Percentiles rank a stretch among this genome's conserved stretches.
Evolutionary conservation across 2,329 filamentous ascomycete genomes (phyloP).

Genomic region (Ceratocystis variospora): DNA sequence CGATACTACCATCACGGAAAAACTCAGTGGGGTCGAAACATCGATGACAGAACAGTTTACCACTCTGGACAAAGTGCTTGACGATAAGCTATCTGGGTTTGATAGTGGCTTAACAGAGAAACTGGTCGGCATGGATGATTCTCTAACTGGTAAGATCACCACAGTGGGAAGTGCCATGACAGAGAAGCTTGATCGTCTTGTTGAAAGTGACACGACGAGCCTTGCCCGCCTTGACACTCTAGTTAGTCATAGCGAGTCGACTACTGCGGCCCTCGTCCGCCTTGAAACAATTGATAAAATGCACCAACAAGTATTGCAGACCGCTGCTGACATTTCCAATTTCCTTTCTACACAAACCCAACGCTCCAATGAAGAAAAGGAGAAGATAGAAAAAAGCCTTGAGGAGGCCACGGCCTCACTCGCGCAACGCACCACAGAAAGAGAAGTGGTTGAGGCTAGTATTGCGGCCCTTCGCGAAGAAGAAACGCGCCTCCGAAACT

Average conservation of each 20-base stretch:
- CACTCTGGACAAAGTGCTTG: conserved; percentile 14
- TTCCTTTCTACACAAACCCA: conserved; percentile 68
- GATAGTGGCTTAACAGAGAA: conserved; percentile 14
- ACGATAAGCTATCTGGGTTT: conserved; percentile 12
- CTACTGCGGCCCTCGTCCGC: conserved; percentile 57
- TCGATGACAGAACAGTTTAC: conserved; percentile 16
- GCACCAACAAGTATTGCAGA: conserved; percentile 71
- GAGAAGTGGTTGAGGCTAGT: conserved; percentile 46
- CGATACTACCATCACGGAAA: conserved; percentile 8
- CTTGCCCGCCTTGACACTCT: conserved; percentile 25
- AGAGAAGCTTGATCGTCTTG: conserved; percentile 40
- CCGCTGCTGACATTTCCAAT: conserved; percentile 67
- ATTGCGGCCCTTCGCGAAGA: conserved; percentile 39
- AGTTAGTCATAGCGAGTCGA: conserved; percentile 44
- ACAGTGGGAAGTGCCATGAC: conserved; percentile 8
- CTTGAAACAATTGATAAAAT: conserved; percentile 59
- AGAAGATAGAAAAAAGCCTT: conserved; percentile 63
- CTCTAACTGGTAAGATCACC: conserved; percentile 13
- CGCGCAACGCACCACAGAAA: conserved; percentile 57
- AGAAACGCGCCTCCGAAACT: conserved; percentile 39
- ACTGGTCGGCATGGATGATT: conserved; percentile 17
- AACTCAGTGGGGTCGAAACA: conserved; percentile 9
- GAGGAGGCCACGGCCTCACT: conserved; percentile 70
- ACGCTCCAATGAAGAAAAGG: conserved; percentile 61
- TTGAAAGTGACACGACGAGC: conserved; percentile 24